Percentiles rank a stretch among this genome's conserved stretches.
phyloP scores from a whole-genome alignment of 768 basidiomycete genomes.

The Russula brevipes region DNA sequence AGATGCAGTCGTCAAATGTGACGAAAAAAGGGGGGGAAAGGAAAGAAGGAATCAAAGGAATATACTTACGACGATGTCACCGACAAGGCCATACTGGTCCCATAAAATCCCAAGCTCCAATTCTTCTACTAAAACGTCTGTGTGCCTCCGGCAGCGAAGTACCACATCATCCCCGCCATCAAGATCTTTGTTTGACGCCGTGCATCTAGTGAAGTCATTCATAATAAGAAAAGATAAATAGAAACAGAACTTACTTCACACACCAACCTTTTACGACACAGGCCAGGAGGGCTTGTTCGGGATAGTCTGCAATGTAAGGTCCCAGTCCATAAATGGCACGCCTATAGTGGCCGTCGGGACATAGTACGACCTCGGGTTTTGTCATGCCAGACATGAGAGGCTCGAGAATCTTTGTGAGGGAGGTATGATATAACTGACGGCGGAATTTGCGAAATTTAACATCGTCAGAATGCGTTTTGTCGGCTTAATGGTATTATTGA shows the following conservation, averaged over 20 bases:
- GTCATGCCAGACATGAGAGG: too few relatives aligned
- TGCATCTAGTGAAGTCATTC: too few relatives aligned
- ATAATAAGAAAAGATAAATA: too few relatives aligned
- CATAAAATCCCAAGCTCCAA: not conserved
- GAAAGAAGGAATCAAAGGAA: too few relatives aligned
- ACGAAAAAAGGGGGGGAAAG: too few relatives aligned
- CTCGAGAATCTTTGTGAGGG: not conserved
- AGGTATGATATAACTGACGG: not conserved
- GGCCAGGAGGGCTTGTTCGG: constrained; percentile 34
- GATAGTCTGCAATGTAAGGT: constrained; percentile 38
- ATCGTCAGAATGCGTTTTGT: not conserved
- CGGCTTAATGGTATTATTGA: not conserved
- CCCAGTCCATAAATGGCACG: constrained; percentile 32
- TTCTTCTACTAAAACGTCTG: not conserved
- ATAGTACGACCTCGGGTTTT: constrained; percentile 9
- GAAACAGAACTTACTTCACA: too few relatives aligned
- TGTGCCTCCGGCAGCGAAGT: not conserved
- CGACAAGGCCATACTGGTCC: not conserved
- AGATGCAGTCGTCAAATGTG: too few relatives aligned
- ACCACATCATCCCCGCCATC: not conserved
- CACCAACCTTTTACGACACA: too few relatives aligned
- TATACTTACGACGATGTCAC: not conserved
- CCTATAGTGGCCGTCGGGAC: constrained; percentile 35
- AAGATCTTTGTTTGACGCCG: too few relatives aligned
- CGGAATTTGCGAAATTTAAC: not conserved